Conservation (phyloP, 768 basidiomycete genomes). For the Leucocoprinus leucothites region DNA sequence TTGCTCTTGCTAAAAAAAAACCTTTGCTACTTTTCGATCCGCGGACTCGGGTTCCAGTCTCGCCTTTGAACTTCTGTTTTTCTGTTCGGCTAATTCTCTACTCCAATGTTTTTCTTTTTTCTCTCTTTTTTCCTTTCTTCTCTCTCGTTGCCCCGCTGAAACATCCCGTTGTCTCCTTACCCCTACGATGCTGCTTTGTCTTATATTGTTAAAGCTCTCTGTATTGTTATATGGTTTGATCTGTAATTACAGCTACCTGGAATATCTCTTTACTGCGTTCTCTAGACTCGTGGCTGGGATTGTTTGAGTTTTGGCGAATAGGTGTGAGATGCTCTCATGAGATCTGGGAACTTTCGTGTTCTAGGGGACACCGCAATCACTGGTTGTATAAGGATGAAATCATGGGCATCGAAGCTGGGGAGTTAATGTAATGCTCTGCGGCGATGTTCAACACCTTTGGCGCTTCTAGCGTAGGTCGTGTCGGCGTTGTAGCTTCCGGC, state of each 20-base stretch:
- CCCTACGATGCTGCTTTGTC: slow-evolving; percentile 14
- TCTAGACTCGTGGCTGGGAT: not conserved
- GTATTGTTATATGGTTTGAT: slow-evolving; percentile 34
- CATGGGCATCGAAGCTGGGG: too few relatives aligned
- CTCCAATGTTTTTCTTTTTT: slow-evolving; percentile 3
- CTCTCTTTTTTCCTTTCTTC: slow-evolving; percentile 9
- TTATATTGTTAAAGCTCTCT: slow-evolving; percentile 24
- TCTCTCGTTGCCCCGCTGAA: slow-evolving; percentile 13
- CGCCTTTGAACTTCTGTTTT: slow-evolving; percentile 4
- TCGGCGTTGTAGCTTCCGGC: too few relatives aligned
- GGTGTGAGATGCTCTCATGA: too few relatives aligned
- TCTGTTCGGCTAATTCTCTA: slow-evolving; percentile 10
- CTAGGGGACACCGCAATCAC: too few relatives aligned
- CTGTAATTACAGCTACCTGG: slow-evolving; percentile 24
- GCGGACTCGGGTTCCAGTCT: slow-evolving; percentile 7
- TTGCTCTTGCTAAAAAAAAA: slow-evolving; percentile 6
- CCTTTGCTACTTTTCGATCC: not conserved
- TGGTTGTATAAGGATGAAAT: too few relatives aligned
- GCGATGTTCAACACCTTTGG: too few relatives aligned
- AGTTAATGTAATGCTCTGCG: too few relatives aligned
- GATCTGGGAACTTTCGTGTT: too few relatives aligned
- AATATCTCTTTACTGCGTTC: slow-evolving; percentile 11
- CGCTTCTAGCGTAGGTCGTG: too few relatives aligned
- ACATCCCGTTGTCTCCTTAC: slow-evolving; percentile 13
- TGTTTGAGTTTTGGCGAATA: not conserved